These are phyloP conservation scores for Suillus americanus DNA, from an alignment of 768 basidiomycete genomes.

Conservation along the genomic window DNA sequence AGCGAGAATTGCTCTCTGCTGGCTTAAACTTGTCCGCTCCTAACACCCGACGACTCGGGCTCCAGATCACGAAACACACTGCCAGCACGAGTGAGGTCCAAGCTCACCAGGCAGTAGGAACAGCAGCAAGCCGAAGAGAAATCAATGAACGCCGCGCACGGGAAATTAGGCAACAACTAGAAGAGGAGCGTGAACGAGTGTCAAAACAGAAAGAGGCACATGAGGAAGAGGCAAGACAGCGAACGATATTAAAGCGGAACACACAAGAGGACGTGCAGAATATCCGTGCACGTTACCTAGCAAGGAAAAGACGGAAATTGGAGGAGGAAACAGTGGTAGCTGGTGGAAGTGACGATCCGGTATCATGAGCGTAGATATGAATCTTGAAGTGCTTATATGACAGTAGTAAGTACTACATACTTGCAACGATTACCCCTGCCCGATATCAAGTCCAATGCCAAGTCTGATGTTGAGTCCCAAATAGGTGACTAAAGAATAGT, in stretches of 20 bases:
- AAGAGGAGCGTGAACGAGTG: constrained; percentile 65
- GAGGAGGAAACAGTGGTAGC: constrained; percentile 37
- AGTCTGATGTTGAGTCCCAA: neutral
- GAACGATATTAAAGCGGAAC: constrained; percentile 73
- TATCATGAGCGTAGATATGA: constrained; percentile 8
- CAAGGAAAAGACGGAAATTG: constrained; percentile 76
- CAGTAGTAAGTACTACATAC: neutral
- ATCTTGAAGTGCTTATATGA: neutral
- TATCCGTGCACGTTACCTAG: constrained; percentile 72
- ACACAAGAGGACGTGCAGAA: constrained; percentile 69
- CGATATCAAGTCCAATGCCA: neutral
- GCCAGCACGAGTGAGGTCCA: constrained; percentile 35
- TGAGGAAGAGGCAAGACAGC: constrained; percentile 64
- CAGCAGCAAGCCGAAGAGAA: constrained; percentile 76
- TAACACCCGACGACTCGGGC: constrained; percentile 71
- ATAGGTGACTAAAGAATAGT: neutral
- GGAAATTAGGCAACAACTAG: constrained; percentile 79
- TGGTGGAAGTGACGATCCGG: constrained; percentile 10
- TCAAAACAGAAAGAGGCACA: constrained; percentile 54
- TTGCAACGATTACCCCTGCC: neutral
- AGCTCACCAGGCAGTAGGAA: constrained; percentile 77
- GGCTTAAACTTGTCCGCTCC: constrained; percentile 89
- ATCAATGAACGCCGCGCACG: constrained; percentile 80
- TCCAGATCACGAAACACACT: constrained; percentile 30
- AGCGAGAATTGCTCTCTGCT: constrained; percentile 86